phyloP scores from a whole-genome alignment of 495 filamentous ascomycete genomes.

The Aspergillus steynii region DNA sequence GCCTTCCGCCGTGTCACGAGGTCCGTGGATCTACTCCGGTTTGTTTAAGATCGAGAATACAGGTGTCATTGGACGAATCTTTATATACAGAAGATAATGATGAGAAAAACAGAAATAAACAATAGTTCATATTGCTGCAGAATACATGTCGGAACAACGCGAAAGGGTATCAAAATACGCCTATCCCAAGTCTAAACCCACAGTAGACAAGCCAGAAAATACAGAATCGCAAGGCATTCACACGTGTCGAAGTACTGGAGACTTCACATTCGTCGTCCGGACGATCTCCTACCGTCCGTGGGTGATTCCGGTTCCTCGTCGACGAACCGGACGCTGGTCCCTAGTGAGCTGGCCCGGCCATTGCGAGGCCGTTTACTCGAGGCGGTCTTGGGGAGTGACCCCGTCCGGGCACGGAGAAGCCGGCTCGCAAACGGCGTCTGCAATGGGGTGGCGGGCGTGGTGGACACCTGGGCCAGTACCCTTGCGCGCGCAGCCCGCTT shows the following conservation, averaged over 20 bases:
- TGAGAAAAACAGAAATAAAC: background rate
- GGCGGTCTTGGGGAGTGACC: conserved; percentile 1
- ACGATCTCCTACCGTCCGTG: conserved; percentile 40
- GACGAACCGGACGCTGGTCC: conserved; percentile 45
- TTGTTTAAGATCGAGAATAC: background rate
- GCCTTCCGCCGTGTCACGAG: conserved; percentile 21
- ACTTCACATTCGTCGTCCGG: conserved; percentile 34
- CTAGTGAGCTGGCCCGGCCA: conserved; percentile 37
- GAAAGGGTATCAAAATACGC: background rate
- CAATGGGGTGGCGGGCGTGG: conserved; percentile 50
- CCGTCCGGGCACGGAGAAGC: conserved; percentile 32
- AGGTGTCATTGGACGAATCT: no score
- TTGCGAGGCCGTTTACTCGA: conserved; percentile 32
- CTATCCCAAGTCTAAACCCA: background rate
- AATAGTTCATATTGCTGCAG: background rate
- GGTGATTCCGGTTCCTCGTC: conserved; percentile 49
- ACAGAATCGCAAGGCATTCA: background rate
- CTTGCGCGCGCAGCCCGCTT: conserved; percentile 55
- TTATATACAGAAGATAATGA: background rate
- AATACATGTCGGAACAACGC: background rate
- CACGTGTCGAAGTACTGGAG: background rate
- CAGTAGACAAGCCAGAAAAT: background rate
- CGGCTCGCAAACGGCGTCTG: conserved; percentile 50
- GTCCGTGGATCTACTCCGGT: background rate
- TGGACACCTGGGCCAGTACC: conserved; percentile 50